These are phyloP conservation scores for Talaromyces atroroseus DNA, from an alignment of 2,329 filamentous ascomycete species.

Conservation along the genomic window DNA sequence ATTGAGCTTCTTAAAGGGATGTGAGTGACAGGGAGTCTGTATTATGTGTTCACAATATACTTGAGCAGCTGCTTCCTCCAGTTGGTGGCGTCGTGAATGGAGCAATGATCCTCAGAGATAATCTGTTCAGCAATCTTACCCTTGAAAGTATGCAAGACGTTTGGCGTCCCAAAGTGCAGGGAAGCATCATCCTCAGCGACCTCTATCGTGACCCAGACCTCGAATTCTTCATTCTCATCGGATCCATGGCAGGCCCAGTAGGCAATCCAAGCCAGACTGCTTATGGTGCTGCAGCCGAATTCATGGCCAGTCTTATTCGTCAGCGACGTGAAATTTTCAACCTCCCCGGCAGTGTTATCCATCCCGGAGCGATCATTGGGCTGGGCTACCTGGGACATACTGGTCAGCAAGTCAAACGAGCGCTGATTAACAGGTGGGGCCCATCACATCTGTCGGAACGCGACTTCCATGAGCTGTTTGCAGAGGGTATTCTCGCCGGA, in stretches of 20 bases:
- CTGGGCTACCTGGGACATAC: constrained; percentile 21
- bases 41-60: neutral
- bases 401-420: constrained; percentile 10
- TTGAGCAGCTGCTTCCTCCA: constrained; percentile 13
- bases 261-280: constrained; percentile 36
- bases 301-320: constrained; percentile 27
- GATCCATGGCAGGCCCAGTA: constrained; percentile 30
- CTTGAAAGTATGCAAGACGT: constrained; percentile 9
- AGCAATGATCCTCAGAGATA: constrained; percentile 21
- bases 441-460: constrained; percentile 36
- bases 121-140: constrained; percentile 14
- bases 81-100: constrained; percentile 24
- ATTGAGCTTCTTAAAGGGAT: neutral
- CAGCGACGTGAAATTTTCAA: constrained; percentile 19
- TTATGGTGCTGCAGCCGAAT: constrained; percentile 38
- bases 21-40: constrained; percentile 1
- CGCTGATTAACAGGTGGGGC: neutral
- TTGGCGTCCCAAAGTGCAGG: constrained; percentile 19
- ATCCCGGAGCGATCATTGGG: constrained; percentile 25
- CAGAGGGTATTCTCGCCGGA: constrained; percentile 46
- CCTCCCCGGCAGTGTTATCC: constrained; percentile 19
- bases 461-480: constrained; percentile 49
- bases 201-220: constrained; percentile 19
- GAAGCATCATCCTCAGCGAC: constrained; percentile 16
- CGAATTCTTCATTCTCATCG: constrained; percentile 36